phyloP scores from a whole-genome alignment of 176 grass and related monocot species.

The Carex pumila region DNA sequence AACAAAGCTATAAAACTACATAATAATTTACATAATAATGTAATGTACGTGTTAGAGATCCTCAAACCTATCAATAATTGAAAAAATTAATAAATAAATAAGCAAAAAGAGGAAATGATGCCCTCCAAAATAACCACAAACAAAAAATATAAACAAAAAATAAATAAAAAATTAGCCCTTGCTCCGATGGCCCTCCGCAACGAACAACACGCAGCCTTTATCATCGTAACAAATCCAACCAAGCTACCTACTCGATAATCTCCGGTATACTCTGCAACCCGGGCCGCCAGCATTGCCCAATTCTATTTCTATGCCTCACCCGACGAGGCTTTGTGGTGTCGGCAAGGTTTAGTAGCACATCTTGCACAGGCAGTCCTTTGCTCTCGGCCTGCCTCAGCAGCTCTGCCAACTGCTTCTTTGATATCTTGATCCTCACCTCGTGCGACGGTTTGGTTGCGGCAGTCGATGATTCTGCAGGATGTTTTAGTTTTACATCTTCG shows the following conservation, averaged over 20 bases:
- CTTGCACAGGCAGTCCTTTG: slow-evolving; percentile 13
- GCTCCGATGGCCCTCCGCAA: too few species aligned
- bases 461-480: neutral
- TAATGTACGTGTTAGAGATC: neutral
- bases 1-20: neutral
- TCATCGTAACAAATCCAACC: too few species aligned
- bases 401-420: slow-evolving; percentile 54
- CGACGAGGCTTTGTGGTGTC: slow-evolving; percentile 21
- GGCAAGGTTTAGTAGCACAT: slow-evolving; percentile 39
- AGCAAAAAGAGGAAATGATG: neutral
- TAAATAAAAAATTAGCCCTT: neutral
- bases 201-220: neutral
- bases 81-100: neutral
- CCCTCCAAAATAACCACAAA: neutral
- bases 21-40: slow-evolving; percentile 9
- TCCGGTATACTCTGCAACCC: slow-evolving; percentile 60
- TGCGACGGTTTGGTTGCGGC: neutral
- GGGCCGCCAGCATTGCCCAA: slow-evolving; percentile 41
- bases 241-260: neutral
- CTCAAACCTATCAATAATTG: neutral
- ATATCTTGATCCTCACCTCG: slow-evolving; percentile 59
- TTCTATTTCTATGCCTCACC: slow-evolving; percentile 25
- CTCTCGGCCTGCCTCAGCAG: slow-evolving; percentile 34
- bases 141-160: neutral
- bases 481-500: neutral